These are phyloP conservation scores for Tremellales sp. DNA, from an alignment of 1,284 basidiomycete species.

Conservation along the genomic window DNA sequence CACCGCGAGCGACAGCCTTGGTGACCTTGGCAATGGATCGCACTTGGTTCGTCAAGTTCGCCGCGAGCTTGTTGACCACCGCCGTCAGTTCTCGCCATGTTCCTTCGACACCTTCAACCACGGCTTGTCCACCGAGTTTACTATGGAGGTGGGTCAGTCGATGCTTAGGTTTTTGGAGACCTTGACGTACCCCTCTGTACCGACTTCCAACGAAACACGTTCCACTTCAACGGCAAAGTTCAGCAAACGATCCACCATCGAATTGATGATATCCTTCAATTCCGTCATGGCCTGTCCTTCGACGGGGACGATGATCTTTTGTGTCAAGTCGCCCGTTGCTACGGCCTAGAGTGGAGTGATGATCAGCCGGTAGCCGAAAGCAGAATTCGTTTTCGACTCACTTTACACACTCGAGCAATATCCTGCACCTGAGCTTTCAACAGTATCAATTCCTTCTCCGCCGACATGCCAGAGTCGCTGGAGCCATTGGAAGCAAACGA, in stretches of 20 bases:
- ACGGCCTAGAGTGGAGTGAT: slow-evolving; percentile 58
- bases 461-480: slow-evolving; percentile 43
- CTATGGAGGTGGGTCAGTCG: slow-evolving; percentile 31
- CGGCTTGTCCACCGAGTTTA: slow-evolving; percentile 88
- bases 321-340: slow-evolving; percentile 85
- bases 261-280: slow-evolving; percentile 96
- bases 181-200: slow-evolving; percentile 88
- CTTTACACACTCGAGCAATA: slow-evolving; percentile 84
- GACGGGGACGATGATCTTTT: slow-evolving; percentile 94
- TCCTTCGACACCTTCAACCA: slow-evolving; percentile 88
- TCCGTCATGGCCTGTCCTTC: slow-evolving; percentile 97
- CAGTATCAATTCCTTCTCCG: slow-evolving; percentile 65
- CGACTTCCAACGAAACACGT: slow-evolving; percentile 74
- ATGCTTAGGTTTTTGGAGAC: slow-evolving; percentile 46
- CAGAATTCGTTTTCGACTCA: slow-evolving; percentile 15
- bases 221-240: slow-evolving; percentile 54
- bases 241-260: slow-evolving; percentile 68
- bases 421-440: slow-evolving; percentile 88
- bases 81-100: slow-evolving; percentile 88
- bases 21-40: slow-evolving; percentile 92
- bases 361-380: not conserved
- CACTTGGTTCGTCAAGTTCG: slow-evolving; percentile 90
- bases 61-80: slow-evolving; percentile 88
- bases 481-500: slow-evolving; percentile 20
- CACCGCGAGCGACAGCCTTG: slow-evolving; percentile 92